Base-by-base conservation (phyloP, 345 rosid species). In the Moringa oleifera region DNA sequence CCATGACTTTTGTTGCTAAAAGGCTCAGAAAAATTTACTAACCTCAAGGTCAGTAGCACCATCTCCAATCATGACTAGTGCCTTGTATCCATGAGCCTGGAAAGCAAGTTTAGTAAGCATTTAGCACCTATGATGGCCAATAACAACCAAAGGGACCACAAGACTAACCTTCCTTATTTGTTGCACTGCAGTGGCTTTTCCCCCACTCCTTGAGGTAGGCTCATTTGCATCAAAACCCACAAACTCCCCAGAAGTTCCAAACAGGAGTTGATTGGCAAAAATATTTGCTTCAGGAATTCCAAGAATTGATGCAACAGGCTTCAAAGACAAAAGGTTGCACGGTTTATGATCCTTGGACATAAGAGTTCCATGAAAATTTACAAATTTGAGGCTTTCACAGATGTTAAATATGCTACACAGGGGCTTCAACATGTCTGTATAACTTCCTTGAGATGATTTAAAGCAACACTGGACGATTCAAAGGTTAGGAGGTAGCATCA, bases 41-140 rank as follows among this genome's bases (percentile, higher is more conserved):
- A 90, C 99, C 88, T 94, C 97, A 2, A 90, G 93, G 80, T 94
- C 97, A 50, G 97, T 94, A 59, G 97, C 97, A 53, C 99, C 99
- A 70, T 94, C 99, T 33, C 99, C 99, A 61, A 94, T 83, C 99
- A 94, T 94, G 66, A 80, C 91, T 73, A 94, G 65, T 28, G 79
- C 64, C 83, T 83, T 83, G 82, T 86, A 86, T 59, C 84, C 85
- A 57, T 71, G 76, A 70, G 65, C 88, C 98, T 93, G 85, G 23
- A 55, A 28, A 62, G 24, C 33, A 57, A 62, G 28, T 49, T 51
- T 45, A 57, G 68, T 62, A 31, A 75, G 69, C 55, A 64, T 64
- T 53, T 47, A 54, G 57, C 61, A 36, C 49, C 63, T 46, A 25
- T 50, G 60, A 57, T 57, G 58, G 63, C 15, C 33, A 37, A n/a